Conservation (phyloP, 768 basidiomycete species). For the Amyloporia xantha region DNA sequence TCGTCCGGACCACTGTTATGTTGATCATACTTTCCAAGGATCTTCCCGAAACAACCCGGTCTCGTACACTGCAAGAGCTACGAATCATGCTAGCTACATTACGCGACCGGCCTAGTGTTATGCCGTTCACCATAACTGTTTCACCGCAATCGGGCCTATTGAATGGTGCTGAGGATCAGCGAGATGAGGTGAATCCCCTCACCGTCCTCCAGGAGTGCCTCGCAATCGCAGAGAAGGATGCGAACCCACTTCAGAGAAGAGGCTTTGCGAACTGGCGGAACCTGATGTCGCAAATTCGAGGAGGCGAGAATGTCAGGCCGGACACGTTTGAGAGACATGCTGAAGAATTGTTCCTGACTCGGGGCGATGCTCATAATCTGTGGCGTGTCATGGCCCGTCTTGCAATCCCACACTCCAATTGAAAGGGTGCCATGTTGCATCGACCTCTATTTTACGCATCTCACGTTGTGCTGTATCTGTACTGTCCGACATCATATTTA, state of each 20-base stretch:
- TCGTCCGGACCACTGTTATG: not conserved
- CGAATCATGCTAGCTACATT: not conserved
- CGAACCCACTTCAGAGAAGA: not conserved
- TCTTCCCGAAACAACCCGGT: not conserved
- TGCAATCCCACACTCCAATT: too few relatives aligned
- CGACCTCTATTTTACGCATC: too few relatives aligned
- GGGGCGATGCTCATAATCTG: not conserved
- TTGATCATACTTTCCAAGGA: not conserved
- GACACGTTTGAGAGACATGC: not conserved
- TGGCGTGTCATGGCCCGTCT: too few relatives aligned
- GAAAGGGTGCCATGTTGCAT: too few relatives aligned
- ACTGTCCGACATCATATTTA: too few relatives aligned
- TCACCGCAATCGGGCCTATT: too few relatives aligned
- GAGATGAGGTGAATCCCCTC: too few relatives aligned
- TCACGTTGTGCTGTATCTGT: too few relatives aligned
- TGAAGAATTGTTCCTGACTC: not conserved
- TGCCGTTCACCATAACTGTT: too few relatives aligned
- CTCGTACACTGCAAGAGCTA: not conserved
- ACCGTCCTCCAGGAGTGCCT: not conserved
- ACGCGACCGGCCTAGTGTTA: not conserved
- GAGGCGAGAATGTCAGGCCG: not conserved
- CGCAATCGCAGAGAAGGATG: not conserved
- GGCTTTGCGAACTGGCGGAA: not conserved
- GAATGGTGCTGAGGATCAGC: too few relatives aligned
- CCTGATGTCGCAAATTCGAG: not conserved